These are phyloP conservation scores for Skeletonema grethae DNA, from an alignment of 108 stramenopile genomes.

Conservation along the genomic window DNA sequence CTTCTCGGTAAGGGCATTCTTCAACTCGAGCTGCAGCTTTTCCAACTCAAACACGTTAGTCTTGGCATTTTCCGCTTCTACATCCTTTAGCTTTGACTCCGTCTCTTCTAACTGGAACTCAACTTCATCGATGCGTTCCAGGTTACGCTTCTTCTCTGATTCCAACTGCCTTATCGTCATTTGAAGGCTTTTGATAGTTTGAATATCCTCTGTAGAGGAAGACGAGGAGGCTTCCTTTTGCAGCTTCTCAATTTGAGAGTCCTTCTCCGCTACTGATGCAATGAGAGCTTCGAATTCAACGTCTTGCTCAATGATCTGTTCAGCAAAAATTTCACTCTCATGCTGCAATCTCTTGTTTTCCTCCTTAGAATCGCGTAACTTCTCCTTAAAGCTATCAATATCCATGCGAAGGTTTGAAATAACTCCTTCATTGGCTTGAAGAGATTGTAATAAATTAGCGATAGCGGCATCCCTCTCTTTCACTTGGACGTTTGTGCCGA, in stretches of 20 bases:
- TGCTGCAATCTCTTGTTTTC: slow-evolving; percentile 67
- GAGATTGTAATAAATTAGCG: slow-evolving; percentile 43
- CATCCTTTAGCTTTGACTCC: slow-evolving; percentile 29
- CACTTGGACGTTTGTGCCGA: slow-evolving; percentile 40
- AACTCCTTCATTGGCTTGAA: slow-evolving; percentile 35
- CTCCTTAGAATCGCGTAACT: slow-evolving; percentile 21
- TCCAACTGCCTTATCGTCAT: slow-evolving; percentile 19
- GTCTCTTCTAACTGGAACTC: slow-evolving; percentile 28
- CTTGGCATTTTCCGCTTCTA: slow-evolving; percentile 17
- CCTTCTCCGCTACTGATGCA: slow-evolving; percentile 40
- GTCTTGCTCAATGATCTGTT: slow-evolving; percentile 87
- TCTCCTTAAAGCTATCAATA: slow-evolving; percentile 42
- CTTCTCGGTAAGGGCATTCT: slow-evolving; percentile 33
- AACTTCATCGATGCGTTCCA: slow-evolving; percentile 27
- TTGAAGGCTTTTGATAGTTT: slow-evolving; percentile 22
- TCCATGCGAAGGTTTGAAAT: slow-evolving; percentile 38
- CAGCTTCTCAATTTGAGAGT: slow-evolving; percentile 31
- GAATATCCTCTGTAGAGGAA: slow-evolving; percentile 18
- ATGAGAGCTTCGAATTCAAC: slow-evolving; percentile 70
- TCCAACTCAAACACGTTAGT: slow-evolving; percentile 41
- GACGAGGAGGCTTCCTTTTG: slow-evolving; percentile 25
- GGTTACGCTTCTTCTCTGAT: slow-evolving; percentile 22
- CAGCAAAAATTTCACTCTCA: slow-evolving; percentile 86
- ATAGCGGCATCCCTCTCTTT: slow-evolving; percentile 47
- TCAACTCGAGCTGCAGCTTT: slow-evolving; percentile 46